These are phyloP conservation scores for Stemphylium lycopersici DNA, from an alignment of 2,329 filamentous ascomycete genomes.

Conservation along the genomic window DNA sequence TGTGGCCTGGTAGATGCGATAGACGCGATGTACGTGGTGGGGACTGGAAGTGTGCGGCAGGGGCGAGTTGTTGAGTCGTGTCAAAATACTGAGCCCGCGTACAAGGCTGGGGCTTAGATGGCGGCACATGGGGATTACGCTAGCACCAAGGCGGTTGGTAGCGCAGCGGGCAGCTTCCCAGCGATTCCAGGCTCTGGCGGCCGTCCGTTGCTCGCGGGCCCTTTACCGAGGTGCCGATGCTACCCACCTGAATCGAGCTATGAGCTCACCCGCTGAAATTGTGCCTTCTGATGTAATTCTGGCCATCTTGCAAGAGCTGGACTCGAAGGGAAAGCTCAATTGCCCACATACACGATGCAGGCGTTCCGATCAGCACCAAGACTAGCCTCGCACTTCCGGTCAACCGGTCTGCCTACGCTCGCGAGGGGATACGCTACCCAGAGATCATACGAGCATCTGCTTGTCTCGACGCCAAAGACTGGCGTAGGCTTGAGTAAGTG, in stretches of 20 bases:
- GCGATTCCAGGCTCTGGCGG: slow-evolving; percentile 8
- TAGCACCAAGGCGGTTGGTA: slow-evolving; percentile 2
- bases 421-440: slow-evolving; percentile 58
- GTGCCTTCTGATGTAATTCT: slow-evolving; percentile 1
- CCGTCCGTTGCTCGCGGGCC: background rate
- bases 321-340: slow-evolving; percentile 3
- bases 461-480: slow-evolving; percentile 82
- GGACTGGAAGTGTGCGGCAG: slow-evolving; percentile 1
- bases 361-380: slow-evolving; percentile 66
- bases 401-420: slow-evolving; percentile 63
- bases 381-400: slow-evolving; percentile 63
- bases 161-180: background rate
- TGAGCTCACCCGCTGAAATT: background rate
- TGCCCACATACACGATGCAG: slow-evolving; percentile 48
- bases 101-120: slow-evolving; percentile 31
- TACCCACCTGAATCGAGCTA: slow-evolving; percentile 25
- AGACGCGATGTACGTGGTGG: slow-evolving; percentile 8
- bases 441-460: slow-evolving; percentile 75
- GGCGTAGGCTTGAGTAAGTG: slow-evolving; percentile 82
- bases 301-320: background rate
- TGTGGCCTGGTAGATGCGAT: background rate
- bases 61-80: slow-evolving; percentile 35
- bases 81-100: slow-evolving; percentile 34
- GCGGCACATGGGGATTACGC: slow-evolving; percentile 3
- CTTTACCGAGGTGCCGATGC: slow-evolving; percentile 38